These are phyloP conservation scores for Aspergillus costaricaensis DNA, from an alignment of 2,329 filamentous ascomycete species.

Conservation along the genomic window DNA sequence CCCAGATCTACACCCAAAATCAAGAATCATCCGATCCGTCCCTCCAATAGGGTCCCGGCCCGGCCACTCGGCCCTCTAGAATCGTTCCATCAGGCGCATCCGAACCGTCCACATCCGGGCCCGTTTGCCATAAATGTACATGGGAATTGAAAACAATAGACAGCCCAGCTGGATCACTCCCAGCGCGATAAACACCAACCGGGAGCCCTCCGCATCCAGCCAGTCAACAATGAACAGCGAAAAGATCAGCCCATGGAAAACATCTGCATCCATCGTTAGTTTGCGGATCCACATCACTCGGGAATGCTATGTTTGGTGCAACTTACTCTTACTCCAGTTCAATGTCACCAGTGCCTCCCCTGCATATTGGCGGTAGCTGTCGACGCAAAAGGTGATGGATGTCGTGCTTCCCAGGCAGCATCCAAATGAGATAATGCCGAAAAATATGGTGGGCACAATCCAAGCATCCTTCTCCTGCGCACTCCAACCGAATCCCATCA, in stretches of 20 bases:
- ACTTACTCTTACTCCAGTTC: conserved; percentile 83
- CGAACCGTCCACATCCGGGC: conserved; percentile 92
- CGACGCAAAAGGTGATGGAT: conserved; percentile 89
- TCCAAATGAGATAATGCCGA: conserved; percentile 87
- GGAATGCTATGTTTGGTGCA: neutral
- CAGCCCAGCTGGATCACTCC: conserved; percentile 81
- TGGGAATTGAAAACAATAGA: conserved; percentile 75
- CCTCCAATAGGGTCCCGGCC: neutral
- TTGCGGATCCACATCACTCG: neutral
- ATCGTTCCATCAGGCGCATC: conserved; percentile 77
- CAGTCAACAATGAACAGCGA: conserved; percentile 84
- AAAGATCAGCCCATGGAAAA: conserved; percentile 87
- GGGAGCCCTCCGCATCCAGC: conserved; percentile 74
- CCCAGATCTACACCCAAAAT: neutral
- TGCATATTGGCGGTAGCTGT: conserved; percentile 90
- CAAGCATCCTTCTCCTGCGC: conserved; percentile 72
- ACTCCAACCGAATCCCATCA: conserved; percentile 98
- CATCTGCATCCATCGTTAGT: conserved; percentile 50
- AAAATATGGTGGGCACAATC: conserved; percentile 93
- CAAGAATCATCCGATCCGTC: neutral
- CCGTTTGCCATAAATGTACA: conserved; percentile 93
- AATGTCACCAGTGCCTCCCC: conserved; percentile 91
- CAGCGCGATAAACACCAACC: conserved; percentile 76
- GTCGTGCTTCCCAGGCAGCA: conserved; percentile 89
- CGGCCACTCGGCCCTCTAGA: conserved; percentile 1